Conservation (phyloP, 1,284 basidiomycete species). For the Papiliotrema fonsecae region DNA sequence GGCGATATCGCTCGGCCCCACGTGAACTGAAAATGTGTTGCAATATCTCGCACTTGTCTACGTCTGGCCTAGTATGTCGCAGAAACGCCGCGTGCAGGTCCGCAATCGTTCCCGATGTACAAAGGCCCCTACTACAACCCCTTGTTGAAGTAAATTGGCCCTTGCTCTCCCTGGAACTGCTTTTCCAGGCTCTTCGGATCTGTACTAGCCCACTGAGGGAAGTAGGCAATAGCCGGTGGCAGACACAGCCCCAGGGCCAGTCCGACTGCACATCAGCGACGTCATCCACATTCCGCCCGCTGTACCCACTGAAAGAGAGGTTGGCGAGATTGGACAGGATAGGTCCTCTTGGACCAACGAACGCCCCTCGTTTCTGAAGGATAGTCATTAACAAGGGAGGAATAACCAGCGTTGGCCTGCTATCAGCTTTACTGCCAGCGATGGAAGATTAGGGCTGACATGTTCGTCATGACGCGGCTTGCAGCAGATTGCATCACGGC, state of each 20-base stretch:
- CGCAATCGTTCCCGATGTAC: too few relatives aligned
- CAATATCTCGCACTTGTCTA: too few relatives aligned
- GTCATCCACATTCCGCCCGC: not conserved
- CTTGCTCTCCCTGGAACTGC: slow-evolving; percentile 38
- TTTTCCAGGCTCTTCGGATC: slow-evolving; percentile 45
- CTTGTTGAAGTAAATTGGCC: slow-evolving; percentile 53
- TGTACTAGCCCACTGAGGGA: slow-evolving; percentile 51
- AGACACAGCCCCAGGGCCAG: slow-evolving; percentile 52
- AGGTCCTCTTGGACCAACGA: slow-evolving; percentile 45
- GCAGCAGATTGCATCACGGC: slow-evolving; percentile 54
- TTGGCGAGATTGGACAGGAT: slow-evolving; percentile 38
- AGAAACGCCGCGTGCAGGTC: too few relatives aligned
- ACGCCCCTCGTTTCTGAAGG: slow-evolving; percentile 46
- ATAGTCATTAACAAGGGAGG: slow-evolving; percentile 52
- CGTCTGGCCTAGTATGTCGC: too few relatives aligned
- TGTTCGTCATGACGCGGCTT: slow-evolving; percentile 52
- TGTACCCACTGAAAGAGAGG: slow-evolving; percentile 40
- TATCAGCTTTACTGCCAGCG: not conserved
- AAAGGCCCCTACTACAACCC: slow-evolving; percentile 40
- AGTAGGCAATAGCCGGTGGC: slow-evolving; percentile 55
- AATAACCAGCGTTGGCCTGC: slow-evolving; percentile 53
- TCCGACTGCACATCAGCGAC: slow-evolving; percentile 40
- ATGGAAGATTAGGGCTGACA: slow-evolving; percentile 36
- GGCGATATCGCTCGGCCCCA: too few relatives aligned
- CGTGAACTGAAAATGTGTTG: too few relatives aligned